Evolutionary conservation across 208 protist genomes (phyloP).

Genomic region (Trichomonas vaginalis): DNA sequence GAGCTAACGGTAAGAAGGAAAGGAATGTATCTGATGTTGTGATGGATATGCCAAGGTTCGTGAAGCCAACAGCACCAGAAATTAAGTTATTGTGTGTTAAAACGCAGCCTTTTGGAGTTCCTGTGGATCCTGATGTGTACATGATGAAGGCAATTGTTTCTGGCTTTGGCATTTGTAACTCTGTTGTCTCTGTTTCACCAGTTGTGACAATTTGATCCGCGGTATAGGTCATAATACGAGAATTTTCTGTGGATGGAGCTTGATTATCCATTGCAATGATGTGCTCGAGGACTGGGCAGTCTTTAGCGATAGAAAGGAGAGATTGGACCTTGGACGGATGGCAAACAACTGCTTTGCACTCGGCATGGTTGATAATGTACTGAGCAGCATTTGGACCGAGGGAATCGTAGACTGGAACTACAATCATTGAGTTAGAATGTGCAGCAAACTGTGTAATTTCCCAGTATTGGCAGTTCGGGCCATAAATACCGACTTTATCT

Average conservation of each 20-base stretch:
- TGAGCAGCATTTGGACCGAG: slow-evolving; percentile 17
- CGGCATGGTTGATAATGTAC: slow-evolving; percentile 24
- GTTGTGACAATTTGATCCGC: background rate
- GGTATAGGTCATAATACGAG: no score
- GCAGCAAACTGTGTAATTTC: slow-evolving; percentile 15
- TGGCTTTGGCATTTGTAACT: background rate
- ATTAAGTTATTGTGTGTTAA: background rate
- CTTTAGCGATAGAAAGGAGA: background rate
- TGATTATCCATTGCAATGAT: background rate
- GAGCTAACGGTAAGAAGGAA: slow-evolving; percentile 55
- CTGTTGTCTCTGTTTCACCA: no score
- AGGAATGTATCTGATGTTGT: background rate
- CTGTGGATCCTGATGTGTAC: slow-evolving; percentile 23
- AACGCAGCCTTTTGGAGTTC: background rate
- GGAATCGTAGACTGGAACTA: slow-evolving; percentile 19
- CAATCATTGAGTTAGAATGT: background rate
- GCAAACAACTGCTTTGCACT: slow-evolving; percentile 14
- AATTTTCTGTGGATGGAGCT: background rate
- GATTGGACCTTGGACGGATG: slow-evolving; percentile 12
- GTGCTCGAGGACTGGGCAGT: background rate
- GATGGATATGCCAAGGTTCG: background rate
- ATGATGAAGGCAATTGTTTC: slow-evolving; percentile 15
- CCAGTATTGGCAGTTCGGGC: background rate
- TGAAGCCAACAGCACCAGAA: background rate
- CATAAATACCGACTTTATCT: slow-evolving; percentile 25